A percentile compares a stretch with the other conserved stretches of the same genome.
Evolutionary conservation across 2,329 filamentous ascomycete species (phyloP).

Genomic region (Cladosporium sp.): DNA sequence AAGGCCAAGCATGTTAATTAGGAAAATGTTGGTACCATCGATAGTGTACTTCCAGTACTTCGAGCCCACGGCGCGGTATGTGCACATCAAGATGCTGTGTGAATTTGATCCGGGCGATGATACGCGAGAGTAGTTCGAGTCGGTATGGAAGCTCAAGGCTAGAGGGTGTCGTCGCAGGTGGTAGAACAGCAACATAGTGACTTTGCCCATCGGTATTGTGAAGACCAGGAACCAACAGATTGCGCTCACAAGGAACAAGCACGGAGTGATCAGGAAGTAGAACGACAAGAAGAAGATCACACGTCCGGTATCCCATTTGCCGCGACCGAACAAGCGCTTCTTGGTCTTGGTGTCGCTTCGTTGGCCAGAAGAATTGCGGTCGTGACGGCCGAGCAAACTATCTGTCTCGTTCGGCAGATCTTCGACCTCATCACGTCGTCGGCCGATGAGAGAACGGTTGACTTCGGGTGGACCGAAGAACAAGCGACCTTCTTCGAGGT

Average conservation of each 20-base stretch:
- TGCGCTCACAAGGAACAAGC: constrained; percentile 79
- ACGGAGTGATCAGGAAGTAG: constrained; percentile 85
- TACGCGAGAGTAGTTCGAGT: constrained; percentile 69
- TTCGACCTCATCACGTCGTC: constrained; percentile 84
- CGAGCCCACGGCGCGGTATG: constrained; percentile 88
- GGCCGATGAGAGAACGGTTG: constrained; percentile 77
- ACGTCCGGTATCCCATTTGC: constrained; percentile 91
- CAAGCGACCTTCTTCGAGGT: constrained; percentile 89
- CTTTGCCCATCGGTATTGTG: constrained; percentile 97
- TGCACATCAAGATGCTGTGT: constrained; percentile 83
- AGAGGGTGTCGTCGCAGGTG: constrained; percentile 91
- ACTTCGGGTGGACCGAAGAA: constrained; percentile 81
- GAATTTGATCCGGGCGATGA: constrained; percentile 52
- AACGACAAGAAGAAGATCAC: constrained; percentile 97
- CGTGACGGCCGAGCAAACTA: constrained; percentile 68
- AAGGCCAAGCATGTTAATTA: constrained; percentile 92
- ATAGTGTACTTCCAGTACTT: constrained; percentile 99
- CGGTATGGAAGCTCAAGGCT: constrained; percentile 88
- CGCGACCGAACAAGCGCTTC: constrained; percentile 86
- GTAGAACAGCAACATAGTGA: constrained; percentile 83
- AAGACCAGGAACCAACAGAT: constrained; percentile 97
- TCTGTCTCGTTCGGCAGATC: constrained; percentile 77
- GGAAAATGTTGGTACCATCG: constrained; percentile 97
- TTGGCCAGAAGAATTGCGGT: constrained; percentile 31
- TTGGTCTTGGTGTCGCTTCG: constrained; percentile 54